Percentiles rank a stretch among this genome's conserved stretches.
Conservation (phyloP, 2,329 filamentous ascomycete genomes). For the Ascochyta lentis region DNA sequence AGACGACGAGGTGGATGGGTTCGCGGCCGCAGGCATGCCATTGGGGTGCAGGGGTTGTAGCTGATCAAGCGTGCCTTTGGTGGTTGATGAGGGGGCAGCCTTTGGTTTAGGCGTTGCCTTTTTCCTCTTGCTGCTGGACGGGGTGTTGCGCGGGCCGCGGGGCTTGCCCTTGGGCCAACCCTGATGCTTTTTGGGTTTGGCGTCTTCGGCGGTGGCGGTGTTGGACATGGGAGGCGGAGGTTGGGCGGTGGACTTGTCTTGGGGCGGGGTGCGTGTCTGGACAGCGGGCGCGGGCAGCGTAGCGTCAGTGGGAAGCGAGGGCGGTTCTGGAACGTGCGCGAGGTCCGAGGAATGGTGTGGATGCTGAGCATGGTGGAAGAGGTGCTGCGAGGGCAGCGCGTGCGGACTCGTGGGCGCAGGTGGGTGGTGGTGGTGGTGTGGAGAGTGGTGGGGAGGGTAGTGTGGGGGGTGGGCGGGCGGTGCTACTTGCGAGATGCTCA, state of each 20-base stretch:
- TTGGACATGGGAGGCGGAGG: slow-evolving; percentile 19
- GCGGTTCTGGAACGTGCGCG: slow-evolving; percentile 23
- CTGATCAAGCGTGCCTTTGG: slow-evolving; percentile 33
- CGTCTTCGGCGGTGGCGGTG: not conserved
- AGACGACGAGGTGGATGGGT: slow-evolving; percentile 12
- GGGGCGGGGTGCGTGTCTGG: slow-evolving; percentile 51
- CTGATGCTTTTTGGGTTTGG: slow-evolving; percentile 46
- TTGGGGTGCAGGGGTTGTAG: slow-evolving; percentile 43
- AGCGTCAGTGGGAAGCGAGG: slow-evolving; percentile 16
- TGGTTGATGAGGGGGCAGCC: slow-evolving; percentile 22
- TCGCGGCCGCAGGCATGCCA: slow-evolving; percentile 35
- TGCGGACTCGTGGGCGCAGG: slow-evolving; percentile 21
- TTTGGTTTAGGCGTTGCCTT: slow-evolving; percentile 47
- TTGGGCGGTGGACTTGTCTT: slow-evolving; percentile 34
- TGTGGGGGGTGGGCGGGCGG: slow-evolving; percentile 11
- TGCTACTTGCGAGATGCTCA: slow-evolving; percentile 33
- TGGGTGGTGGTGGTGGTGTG: slow-evolving; percentile 11
- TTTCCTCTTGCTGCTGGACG: slow-evolving; percentile 50
- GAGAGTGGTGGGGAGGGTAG: slow-evolving; percentile 20
- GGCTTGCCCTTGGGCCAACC: slow-evolving; percentile 57
- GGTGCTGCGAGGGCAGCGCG: slow-evolving; percentile 13
- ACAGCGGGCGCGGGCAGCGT: slow-evolving; percentile 28
- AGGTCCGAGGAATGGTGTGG: slow-evolving; percentile 23
- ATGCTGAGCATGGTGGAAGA: slow-evolving; percentile 14
- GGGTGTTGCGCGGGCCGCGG: slow-evolving; percentile 47